Base-by-base conservation (phyloP, 805 yeast species). In the Monosporozyma solicola region DNA sequence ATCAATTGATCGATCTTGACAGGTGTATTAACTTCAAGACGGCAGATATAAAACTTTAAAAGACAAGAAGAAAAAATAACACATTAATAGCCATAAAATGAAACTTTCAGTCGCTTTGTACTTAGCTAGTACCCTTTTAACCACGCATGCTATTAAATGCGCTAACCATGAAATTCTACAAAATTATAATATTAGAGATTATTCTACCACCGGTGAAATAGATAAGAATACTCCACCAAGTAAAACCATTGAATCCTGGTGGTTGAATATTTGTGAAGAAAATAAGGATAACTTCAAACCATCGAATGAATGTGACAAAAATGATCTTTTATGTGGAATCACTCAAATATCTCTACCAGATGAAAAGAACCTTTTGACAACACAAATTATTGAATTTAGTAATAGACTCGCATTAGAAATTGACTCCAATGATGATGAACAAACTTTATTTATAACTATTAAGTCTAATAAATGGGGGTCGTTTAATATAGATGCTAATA, bases 291-390 rank as follows among this genome's bases (percentile, higher is more conserved):
- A 70, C 10, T 63, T 60, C 3, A 64, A 68, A 0, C 64, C 72
- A 8, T 71, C 74, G 9, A 58, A 60, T 5, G 74, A 74, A 31
- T 91, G 97, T 69, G 84, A 90, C 0, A 71, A 72, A 48, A 82
- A 84, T 56, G 80, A 91, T 1, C 87, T 86, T 57, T 66, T 91
- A 8, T 92, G 99, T 68, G 96, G 95, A 2, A 62, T 85, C 16
- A 82, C 85, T 25, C 61, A 72, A 10, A 75, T 87, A 4, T 64
- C 70, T 13, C 57, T 83, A 20, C 82, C 83, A n/a, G 77, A 76
- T 20, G 48, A 67, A 52, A 48, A 66, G 52, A 72, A 73, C 31
- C 67, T 80, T 3, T 55, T 80, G 2, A 69, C 78, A 27, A 73
- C 90, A 0, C 85, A 86, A 66, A 75, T 87, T 16, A 77, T 87